Evolutionary conservation across 306 rosid species (phyloP), one percentile per base, ranked within the genome.

Genomic region (Mimosa pudica): DNA sequence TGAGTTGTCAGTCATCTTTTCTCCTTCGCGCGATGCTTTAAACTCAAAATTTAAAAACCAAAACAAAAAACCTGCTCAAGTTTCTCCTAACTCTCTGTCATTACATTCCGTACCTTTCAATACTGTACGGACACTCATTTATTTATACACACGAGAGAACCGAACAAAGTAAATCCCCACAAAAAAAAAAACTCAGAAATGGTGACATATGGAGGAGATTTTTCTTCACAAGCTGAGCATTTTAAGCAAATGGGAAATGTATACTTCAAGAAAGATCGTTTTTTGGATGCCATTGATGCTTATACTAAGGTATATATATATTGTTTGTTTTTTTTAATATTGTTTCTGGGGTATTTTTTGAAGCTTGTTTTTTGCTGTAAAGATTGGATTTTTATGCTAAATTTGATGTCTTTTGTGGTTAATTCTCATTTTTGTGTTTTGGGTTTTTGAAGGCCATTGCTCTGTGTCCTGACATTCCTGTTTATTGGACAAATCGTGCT

Each of bases 401-500:
- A 1, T 4, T 38, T 42, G 7, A 5, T 33, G 74, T 16, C 9
- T 79, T 79, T 9, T 68, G 74, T 5, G 44, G 36, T 38, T 47
- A 72, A 20, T 3, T 67, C 47, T 63, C 41, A 4, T 16, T 41
- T 51, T 51, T 52, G 18, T 52, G 30, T 55, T 55, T n/a, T 54
- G 24, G 60, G 14, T 61, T 38, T 3, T 66, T 76, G 0, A 66
- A 82, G 78, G 87, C 83, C 7, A 83, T 84, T 10, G 74, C 98
- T 35, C 90, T 93, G 41, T 90, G 96, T 83, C 97, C 99, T 4
- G 81, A 86, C 73, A 90, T 93, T 86, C 82, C 96, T 20, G 87
- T 91, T 24, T 91, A 89, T 84, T 90, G 78, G 82, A 93, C 98
- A 49, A 95, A 91, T 88, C 98, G 99, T 63, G 99, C 98, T 80